Evolutionary conservation across 108 stramenopile genomes (phyloP).

Genomic region (Ochromonas danica): DNA sequence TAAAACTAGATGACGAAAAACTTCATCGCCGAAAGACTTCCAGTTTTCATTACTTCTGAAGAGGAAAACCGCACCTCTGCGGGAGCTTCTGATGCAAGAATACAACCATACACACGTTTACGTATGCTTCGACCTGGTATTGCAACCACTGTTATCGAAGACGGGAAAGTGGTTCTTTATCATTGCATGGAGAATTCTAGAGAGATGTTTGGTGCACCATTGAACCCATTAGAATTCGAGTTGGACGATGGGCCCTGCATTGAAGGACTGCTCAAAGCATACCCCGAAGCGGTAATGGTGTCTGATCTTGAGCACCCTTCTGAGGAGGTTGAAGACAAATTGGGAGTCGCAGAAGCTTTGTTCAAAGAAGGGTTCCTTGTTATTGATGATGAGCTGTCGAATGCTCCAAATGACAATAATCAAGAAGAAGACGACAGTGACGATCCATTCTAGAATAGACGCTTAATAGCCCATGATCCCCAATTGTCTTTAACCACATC

Average conservation of each 20-base stretch:
- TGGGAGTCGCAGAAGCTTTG: conserved; percentile 44
- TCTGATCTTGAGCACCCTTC: conserved; percentile 50
- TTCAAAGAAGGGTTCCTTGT: conserved; percentile 50
- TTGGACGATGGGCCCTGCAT: conserved; percentile 91
- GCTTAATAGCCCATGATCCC: too few species aligned
- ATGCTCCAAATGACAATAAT: neutral
- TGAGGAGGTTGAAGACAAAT: conserved; percentile 55
- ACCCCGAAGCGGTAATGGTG: conserved; percentile 47
- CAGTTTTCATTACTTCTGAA: conserved; percentile 68
- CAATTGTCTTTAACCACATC: too few species aligned
- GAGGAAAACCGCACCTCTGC: conserved; percentile 55
- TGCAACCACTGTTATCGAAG: conserved; percentile 83
- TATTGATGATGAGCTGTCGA: conserved; percentile 35
- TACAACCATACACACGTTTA: conserved; percentile 44
- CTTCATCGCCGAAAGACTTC: conserved; percentile 85
- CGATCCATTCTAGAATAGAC: neutral
- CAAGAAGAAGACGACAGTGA: neutral
- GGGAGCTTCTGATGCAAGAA: conserved; percentile 26
- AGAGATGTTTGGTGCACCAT: conserved; percentile 74
- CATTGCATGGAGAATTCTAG: conserved; percentile 89
- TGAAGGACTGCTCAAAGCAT: conserved; percentile 78
- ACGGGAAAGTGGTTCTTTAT: conserved; percentile 85
- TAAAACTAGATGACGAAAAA: conserved; percentile 43
- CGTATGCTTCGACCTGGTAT: conserved; percentile 74
- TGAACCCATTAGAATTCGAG: conserved; percentile 92